These are phyloP conservation scores for Lentinula detonsa DNA, from an alignment of 768 basidiomycete species.

Conservation along the genomic window DNA sequence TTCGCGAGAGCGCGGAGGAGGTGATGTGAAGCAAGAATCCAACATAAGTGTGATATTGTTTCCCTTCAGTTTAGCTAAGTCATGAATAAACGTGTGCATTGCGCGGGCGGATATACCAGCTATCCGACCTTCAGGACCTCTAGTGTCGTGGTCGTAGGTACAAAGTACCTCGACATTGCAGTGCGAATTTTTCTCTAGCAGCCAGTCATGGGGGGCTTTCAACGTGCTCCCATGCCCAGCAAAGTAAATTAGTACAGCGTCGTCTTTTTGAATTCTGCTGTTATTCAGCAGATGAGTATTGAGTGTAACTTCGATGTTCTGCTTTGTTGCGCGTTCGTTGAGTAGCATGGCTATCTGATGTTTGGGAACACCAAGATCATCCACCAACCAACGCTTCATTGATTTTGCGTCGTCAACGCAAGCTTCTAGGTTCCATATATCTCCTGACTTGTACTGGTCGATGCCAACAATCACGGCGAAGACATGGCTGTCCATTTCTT, in stretches of 20 bases:
- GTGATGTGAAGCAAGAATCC: conserved; percentile 57
- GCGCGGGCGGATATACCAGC: conserved; percentile 68
- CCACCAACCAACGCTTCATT: conserved; percentile 50
- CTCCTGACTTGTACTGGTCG: conserved; percentile 55
- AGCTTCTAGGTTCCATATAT: conserved; percentile 60
- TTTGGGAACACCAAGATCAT: conserved; percentile 52
- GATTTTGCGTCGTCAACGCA: conserved; percentile 60
- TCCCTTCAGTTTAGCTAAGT: conserved; percentile 52
- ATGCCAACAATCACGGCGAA: conserved; percentile 68
- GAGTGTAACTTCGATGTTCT: conserved; percentile 54
- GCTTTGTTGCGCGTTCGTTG: conserved; percentile 55
- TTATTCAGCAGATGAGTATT: conserved; percentile 62
- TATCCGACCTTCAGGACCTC: conserved; percentile 35
- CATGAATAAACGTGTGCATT: conserved; percentile 51
- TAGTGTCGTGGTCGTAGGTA: conserved; percentile 60
- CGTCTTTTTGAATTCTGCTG: conserved; percentile 48
- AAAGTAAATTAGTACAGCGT: conserved; percentile 65
- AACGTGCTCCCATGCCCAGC: conserved; percentile 67
- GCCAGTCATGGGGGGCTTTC: conserved; percentile 57
- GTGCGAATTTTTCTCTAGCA: conserved; percentile 24
- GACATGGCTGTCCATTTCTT: conserved; percentile 35
- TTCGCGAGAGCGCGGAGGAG: conserved; percentile 31
- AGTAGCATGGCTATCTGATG: conserved; percentile 52
- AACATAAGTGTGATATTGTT: conserved; percentile 66
- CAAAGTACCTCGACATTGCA: conserved; percentile 52